A percentile compares a stretch with the other conserved stretches of the same genome.
Evolutionary conservation across 495 filamentous ascomycete genomes (phyloP).

Genomic region (Tuber microsphaerosporum): DNA sequence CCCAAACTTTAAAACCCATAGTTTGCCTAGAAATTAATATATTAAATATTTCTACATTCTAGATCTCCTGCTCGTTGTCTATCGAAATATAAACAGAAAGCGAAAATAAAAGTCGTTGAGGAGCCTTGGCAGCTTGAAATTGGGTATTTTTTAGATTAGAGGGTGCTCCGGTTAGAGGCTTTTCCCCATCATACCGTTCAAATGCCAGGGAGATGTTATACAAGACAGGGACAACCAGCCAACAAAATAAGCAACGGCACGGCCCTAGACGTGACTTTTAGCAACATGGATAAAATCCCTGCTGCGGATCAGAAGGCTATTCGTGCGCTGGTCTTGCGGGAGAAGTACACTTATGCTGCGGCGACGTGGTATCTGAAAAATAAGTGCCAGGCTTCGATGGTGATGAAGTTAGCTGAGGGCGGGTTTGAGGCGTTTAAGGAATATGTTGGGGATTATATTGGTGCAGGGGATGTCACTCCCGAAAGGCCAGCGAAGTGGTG

Average conservation of each 20-base stretch:
- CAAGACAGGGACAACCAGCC: too few species aligned
- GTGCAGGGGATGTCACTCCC: conserved; percentile 46
- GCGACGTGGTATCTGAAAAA: conserved; percentile 68
- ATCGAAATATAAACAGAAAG: background rate
- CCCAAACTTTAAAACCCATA: too few species aligned
- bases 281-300: conserved; percentile 43
- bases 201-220: too few species aligned
- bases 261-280: conserved; percentile 38
- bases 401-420: conserved; percentile 47
- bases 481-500: conserved; percentile 55
- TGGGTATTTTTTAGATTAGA: background rate
- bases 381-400: conserved; percentile 52
- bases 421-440: conserved; percentile 52
- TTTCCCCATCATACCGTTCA: too few species aligned
- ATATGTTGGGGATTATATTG: conserved; percentile 61
- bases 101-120: background rate
- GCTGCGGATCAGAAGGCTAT: conserved; percentile 43
- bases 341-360: conserved; percentile 63
- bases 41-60: too few species aligned
- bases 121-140: background rate
- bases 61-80: too few species aligned
- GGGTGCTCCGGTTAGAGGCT: background rate
- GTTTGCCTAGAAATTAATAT: too few species aligned
- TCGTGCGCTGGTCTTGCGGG: conserved; percentile 53
- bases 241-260: conserved; percentile 2